Conservation (phyloP, 1,139 yeast species). For the Pneumocystis murina region DNA sequence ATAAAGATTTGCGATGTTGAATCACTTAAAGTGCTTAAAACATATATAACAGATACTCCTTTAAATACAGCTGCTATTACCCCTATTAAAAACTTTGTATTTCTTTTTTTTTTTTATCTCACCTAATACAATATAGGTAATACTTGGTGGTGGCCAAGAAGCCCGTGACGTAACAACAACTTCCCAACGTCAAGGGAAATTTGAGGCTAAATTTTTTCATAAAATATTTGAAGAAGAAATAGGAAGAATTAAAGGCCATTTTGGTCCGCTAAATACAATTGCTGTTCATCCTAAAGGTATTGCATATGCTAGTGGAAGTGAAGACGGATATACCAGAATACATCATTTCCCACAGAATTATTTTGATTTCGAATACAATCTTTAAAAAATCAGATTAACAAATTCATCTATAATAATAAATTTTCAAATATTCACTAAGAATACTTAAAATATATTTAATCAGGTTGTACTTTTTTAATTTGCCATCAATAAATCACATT, state of each 20-base stretch:
- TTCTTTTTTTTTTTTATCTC: neutral
- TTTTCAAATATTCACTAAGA: neutral
- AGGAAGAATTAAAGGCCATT: constrained; percentile 95
- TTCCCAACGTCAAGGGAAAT: constrained; percentile 83
- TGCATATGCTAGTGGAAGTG: constrained; percentile 91
- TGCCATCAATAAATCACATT: neutral
- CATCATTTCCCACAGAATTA: constrained; percentile 87
- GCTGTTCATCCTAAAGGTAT: constrained; percentile 93
- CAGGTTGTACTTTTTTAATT: neutral
- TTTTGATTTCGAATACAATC: constrained; percentile 83
- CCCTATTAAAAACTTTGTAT: constrained; percentile 73
- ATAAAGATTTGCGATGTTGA: constrained; percentile 55
- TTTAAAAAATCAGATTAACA: constrained; percentile 30
- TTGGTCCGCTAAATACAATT: constrained; percentile 91
- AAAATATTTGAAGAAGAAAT: constrained; percentile 89
- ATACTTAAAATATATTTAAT: neutral
- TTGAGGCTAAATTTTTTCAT: constrained; percentile 92
- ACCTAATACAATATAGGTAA: constrained; percentile 17
- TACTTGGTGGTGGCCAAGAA: constrained; percentile 98
- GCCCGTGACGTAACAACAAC: constrained; percentile 97
- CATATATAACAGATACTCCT: constrained; percentile 79
- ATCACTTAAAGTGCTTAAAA: constrained; percentile 55
- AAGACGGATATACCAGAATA: constrained; percentile 87
- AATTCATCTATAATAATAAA: neutral
- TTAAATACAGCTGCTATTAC: constrained; percentile 92